Evolutionary conservation across 2,329 filamentous ascomycete species (phyloP).

Genomic region (Thelonectria olida): DNA sequence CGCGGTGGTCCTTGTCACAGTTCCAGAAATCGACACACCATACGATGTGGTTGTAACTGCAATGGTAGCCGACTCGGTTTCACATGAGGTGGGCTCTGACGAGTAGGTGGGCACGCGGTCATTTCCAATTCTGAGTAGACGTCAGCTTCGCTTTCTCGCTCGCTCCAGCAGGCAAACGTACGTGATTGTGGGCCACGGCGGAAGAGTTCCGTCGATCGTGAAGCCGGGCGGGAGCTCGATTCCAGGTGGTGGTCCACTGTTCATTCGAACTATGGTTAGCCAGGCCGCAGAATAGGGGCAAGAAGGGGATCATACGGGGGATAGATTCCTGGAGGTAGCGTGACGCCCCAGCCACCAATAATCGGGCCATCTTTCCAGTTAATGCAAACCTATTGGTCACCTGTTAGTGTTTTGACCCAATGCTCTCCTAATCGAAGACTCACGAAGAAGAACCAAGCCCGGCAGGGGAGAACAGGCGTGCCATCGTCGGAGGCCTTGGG

Average conservation of each 20-base stretch:
- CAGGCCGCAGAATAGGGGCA: not conserved
- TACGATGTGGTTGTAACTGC: conserved; percentile 17
- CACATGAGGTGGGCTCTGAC: conserved; percentile 9
- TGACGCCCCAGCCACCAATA: conserved; percentile 13
- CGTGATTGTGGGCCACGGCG: conserved; percentile 24
- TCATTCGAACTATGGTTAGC: not conserved
- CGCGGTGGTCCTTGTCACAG: conserved; percentile 13
- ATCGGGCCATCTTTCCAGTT: conserved; percentile 6
- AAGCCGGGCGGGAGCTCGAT: conserved; percentile 12
- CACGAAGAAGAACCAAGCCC: conserved; percentile 22
- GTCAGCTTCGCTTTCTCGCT: not conserved
- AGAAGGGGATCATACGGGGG: not conserved
- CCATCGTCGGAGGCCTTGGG: conserved; percentile 3
- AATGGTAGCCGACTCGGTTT: conserved; percentile 19
- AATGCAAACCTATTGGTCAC: conserved; percentile 12
- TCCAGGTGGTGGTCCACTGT: conserved; percentile 17
- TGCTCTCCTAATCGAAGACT: not conserved
- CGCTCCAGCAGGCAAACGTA: not conserved
- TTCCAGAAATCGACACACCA: conserved; percentile 12
- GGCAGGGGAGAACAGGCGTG: conserved; percentile 10
- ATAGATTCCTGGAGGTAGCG: conserved; percentile 20
- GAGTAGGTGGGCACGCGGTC: conserved; percentile 15
- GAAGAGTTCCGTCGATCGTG: conserved; percentile 16
- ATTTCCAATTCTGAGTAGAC: conserved; percentile 10
- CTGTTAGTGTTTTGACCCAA: not conserved